Evolutionary conservation across 805 yeast species (phyloP).

Genomic region (Cyberlindnera lachancei): DNA sequence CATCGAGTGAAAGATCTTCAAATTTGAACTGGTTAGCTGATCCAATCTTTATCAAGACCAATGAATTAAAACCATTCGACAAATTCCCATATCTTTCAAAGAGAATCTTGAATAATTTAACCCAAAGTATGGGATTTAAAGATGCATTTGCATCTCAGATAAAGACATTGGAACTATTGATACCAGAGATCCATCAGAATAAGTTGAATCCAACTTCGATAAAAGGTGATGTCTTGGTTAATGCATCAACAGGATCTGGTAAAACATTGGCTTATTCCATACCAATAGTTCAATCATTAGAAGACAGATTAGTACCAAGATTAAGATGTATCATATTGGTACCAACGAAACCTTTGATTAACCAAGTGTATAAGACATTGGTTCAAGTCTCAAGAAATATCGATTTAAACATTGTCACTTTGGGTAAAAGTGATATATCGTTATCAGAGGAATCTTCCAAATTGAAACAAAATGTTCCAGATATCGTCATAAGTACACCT

Average conservation of each 20-base stretch:
- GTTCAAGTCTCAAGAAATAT: conserved; percentile 58
- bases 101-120: conserved; percentile 40
- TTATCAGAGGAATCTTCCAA: conserved; percentile 55
- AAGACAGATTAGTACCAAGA: conserved; percentile 58
- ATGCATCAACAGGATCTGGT: conserved; percentile 95
- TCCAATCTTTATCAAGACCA: conserved; percentile 52
- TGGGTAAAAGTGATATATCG: conserved; percentile 45
- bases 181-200: conserved; percentile 35
- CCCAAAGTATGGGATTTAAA: conserved; percentile 34
- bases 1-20: conserved; percentile 26
- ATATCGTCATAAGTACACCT: conserved; percentile 65
- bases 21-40: conserved; percentile 59
- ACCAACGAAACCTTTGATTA: conserved; percentile 84
- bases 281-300: conserved; percentile 70
- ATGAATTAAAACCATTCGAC: conserved; percentile 37
- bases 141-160: conserved; percentile 75
- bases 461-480: conserved; percentile 45
- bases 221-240: conserved; percentile 74
- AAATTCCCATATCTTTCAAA: conserved; percentile 39
- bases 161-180: conserved; percentile 49
- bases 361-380: conserved; percentile 70
- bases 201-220: conserved; percentile 17
- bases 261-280: conserved; percentile 84
- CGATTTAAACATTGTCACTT: conserved; percentile 51
- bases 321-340: conserved; percentile 72